Evolutionary conservation across 2,329 filamentous ascomycete genomes (phyloP), one percentile per base, ranked within the genome.

Genomic region (Daldinia sp.): DNA sequence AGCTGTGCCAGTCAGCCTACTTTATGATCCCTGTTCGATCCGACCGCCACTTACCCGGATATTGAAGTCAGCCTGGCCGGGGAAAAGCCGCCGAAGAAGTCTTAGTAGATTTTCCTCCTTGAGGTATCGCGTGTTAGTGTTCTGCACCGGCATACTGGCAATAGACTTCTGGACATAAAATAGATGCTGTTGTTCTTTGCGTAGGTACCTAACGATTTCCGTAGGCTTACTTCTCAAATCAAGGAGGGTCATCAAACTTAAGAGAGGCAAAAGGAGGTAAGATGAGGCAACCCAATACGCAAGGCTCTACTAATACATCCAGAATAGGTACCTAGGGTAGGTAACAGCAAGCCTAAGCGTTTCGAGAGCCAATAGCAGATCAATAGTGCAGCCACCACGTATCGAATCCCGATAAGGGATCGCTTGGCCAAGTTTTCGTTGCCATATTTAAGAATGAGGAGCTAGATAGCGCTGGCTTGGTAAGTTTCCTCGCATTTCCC

Each of bases 41-140:
- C 30, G 51, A 35, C 15, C 43, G 47, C 3, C 45, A 45, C 68
- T 32, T 65, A 75, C 73, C 45, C 67, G 59, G 41, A 75, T 75
- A 35, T 66, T 71, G 57, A 75, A 75, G 17, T 74, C 66, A 10
- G 56, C 68, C 37, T 69, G 67, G 13, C 63, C 67, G 0, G 67
- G 70, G 55, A 75, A 75, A 10, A 71, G 63, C 41, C 53, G 45
- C 52, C 70, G 67, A 7, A 75, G 67, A 13, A 74, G 61, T 30
- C 49, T 62, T 49, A 73, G 69, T 4, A 75, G 68, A 41, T 52
- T 68, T 9, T 63, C 48, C 63, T 66, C 66, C 48, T 70, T 74
- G 30, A 75, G 67, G 50, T 75, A 74, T 4, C 69, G 71, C 11
- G 51, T 50, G 29, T 57, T 64, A n/a, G 69, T 57, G 47, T 73